Evolutionary conservation across 257 asterid genomes (phyloP), one percentile per base, ranked within the genome.

Genomic region (Mentha longifolia): DNA sequence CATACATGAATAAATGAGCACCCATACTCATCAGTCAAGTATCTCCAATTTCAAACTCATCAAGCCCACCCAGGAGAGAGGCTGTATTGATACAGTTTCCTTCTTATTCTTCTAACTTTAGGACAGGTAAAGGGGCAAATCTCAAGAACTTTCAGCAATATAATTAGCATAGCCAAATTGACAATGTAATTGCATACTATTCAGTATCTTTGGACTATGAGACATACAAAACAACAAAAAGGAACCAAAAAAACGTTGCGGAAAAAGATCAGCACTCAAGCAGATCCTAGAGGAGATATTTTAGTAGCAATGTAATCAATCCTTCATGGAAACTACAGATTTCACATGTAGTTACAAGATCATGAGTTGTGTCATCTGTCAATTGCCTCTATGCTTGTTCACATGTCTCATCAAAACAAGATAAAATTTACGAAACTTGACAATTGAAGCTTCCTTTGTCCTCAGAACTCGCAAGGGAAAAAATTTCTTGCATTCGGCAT

Each of bases 1-100:
- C 58, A 47, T 14, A 2, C 4, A 43, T 43, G 10, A 11, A 10
- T 42, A 43, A 51, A 19, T 37, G 25, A 8, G 17, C 15, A 15
- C 19, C 17, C 35, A 39, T 41, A 20, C 17, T 9, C 12, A 45
- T 59, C 20, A 31, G 54, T 52, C 56, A 51, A 28, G 31, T 45
- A 61, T 22, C 19, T 56, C 45, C 28, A 75, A 22, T 37, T 49
- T 41, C 39, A 30, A 55, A 17, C 51, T 67, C 74, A 25, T 9
- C 45, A 46, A 33, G 14, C 42, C 49, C 28, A 43, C 60, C 35
- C 33, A 28, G 8, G 16, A 54, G 47, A 39, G 51, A 19, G 20
- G 3, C 14, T 15, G n/a, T 16, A 42, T 42, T 50, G 42, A 28
- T 17, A 13, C 25, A 20, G 37, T 13, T 30, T 62, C 7, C 33